Percentiles rank a stretch among this genome's conserved stretches.
These are phyloP conservation scores for Coemansia sp. DNA, from an alignment of 192 early-diverging fungal genomes.

Conservation along the genomic window DNA sequence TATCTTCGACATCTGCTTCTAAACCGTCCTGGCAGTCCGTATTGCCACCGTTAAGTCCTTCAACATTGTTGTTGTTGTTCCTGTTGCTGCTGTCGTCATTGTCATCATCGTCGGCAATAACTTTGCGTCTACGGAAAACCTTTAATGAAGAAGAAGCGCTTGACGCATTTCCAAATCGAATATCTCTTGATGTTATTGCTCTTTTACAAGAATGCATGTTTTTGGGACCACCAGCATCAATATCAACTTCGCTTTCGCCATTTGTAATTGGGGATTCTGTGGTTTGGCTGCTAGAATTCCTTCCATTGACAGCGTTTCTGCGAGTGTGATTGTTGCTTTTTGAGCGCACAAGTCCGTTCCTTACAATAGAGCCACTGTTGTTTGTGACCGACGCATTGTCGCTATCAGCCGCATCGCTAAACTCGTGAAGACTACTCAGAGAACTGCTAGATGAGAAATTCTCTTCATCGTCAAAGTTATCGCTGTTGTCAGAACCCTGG, in stretches of 20 bases:
- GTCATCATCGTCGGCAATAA: slow-evolving; percentile 44
- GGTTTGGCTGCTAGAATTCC: background rate
- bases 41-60: background rate
- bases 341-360: slow-evolving; percentile 20
- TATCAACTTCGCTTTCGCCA: slow-evolving; percentile 42
- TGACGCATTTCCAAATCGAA: slow-evolving; percentile 1
- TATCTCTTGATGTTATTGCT: background rate
- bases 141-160: slow-evolving; percentile 16
- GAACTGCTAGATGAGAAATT: slow-evolving; percentile 49
- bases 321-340: background rate
- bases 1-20: slow-evolving; percentile 20
- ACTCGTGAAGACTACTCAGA: slow-evolving; percentile 50
- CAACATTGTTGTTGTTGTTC: background rate
- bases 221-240: slow-evolving; percentile 21
- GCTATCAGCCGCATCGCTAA: slow-evolving; percentile 31
- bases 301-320: background rate
- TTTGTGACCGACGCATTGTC: background rate
- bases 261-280: slow-evolving; percentile 8
- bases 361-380: slow-evolving; percentile 30
- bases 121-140: slow-evolving; percentile 22
- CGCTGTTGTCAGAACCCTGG: slow-evolving; percentile 7
- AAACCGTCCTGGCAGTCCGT: background rate
- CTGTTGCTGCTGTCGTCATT: slow-evolving; percentile 9
- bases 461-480: slow-evolving; percentile 46
- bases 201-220: background rate